Percentiles rank a stretch among this genome's conserved stretches.
phyloP scores from a whole-genome alignment of 2,329 filamentous ascomycete genomes.

The Lasiodiplodia sp. region DNA sequence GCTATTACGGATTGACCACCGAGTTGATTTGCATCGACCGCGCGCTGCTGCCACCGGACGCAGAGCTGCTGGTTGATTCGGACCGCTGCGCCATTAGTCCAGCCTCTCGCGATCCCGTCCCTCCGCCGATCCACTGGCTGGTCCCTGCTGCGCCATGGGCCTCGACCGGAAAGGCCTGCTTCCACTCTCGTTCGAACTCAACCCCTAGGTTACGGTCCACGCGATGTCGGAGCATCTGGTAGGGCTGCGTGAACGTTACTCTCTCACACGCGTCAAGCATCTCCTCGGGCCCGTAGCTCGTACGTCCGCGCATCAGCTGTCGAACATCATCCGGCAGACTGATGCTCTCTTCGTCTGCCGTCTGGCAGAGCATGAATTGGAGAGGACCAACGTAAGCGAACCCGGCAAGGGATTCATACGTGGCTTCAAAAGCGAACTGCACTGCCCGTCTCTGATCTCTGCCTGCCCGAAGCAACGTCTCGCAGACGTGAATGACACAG shows the following conservation, averaged over 20 bases:
- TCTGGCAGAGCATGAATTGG: conserved; percentile 37
- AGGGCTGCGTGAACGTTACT: conserved; percentile 37
- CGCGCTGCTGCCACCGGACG: conserved; percentile 20
- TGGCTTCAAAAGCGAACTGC: conserved; percentile 35
- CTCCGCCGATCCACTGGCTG: conserved; percentile 7
- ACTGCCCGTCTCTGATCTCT: conserved; percentile 20
- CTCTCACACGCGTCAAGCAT: conserved; percentile 39
- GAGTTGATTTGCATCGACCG: conserved; percentile 32
- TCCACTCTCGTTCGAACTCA: conserved; percentile 32
- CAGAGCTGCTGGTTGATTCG: conserved; percentile 19
- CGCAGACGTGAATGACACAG: conserved; percentile 38
- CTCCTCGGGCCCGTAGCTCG: conserved; percentile 36
- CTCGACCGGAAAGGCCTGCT: conserved; percentile 31
- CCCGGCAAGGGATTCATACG: conserved; percentile 34
- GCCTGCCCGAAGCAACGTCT: conserved; percentile 34
- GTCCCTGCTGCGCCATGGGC: conserved; percentile 17
- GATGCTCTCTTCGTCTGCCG: conserved; percentile 31
- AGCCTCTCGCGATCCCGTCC: neutral
- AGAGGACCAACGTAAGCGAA: conserved; percentile 39
- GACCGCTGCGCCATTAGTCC: conserved; percentile 3
- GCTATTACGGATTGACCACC: conserved; percentile 31
- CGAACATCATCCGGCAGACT: conserved; percentile 32
- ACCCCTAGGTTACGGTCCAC: conserved; percentile 29
- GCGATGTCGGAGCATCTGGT: conserved; percentile 32
- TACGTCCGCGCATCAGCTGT: conserved; percentile 33